Percentiles rank a stretch among this genome's conserved stretches.
These are phyloP conservation scores for Aotearoamyces nothofagi DNA, from an alignment of 2,329 filamentous ascomycete genomes.

Conservation along the genomic window DNA sequence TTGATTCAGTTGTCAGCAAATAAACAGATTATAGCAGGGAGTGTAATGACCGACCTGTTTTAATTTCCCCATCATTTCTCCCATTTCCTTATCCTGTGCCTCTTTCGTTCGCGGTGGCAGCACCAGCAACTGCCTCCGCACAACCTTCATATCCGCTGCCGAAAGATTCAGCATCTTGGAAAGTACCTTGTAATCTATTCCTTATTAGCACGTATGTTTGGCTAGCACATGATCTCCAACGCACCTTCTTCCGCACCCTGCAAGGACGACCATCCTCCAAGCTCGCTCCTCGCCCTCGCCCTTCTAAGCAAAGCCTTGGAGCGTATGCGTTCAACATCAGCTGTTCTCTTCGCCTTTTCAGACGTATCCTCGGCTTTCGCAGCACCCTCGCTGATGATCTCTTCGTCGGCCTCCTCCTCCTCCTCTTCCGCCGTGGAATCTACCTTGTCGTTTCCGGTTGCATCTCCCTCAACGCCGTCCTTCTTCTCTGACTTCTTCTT, in stretches of 20 bases:
- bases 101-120: constrained; percentile 57
- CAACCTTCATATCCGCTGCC: constrained; percentile 48
- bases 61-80: constrained; percentile 95
- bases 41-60: constrained; percentile 59
- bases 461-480: constrained; percentile 16
- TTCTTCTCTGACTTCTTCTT: constrained; percentile 9
- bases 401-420: constrained; percentile 35
- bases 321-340: constrained; percentile 62
- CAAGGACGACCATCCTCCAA: constrained; percentile 66
- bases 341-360: constrained; percentile 23
- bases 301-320: constrained; percentile 59
- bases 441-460: constrained; percentile 17
- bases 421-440: constrained; percentile 15
- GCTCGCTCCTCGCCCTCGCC: constrained; percentile 36
- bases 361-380: constrained; percentile 25
- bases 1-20: no score
- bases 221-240: constrained; percentile 9
- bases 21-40: no score
- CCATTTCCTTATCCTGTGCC: constrained; percentile 77
- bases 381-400: constrained; percentile 45
- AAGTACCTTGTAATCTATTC: constrained; percentile 69
- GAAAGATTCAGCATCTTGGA: constrained; percentile 43
- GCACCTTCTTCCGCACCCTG: constrained; percentile 59
- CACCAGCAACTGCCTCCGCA: constrained; percentile 46
- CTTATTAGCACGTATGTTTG: no score